Base-by-base conservation (phyloP, 2,329 filamentous ascomycete genomes). In the Aureobasidium vineae region DNA sequence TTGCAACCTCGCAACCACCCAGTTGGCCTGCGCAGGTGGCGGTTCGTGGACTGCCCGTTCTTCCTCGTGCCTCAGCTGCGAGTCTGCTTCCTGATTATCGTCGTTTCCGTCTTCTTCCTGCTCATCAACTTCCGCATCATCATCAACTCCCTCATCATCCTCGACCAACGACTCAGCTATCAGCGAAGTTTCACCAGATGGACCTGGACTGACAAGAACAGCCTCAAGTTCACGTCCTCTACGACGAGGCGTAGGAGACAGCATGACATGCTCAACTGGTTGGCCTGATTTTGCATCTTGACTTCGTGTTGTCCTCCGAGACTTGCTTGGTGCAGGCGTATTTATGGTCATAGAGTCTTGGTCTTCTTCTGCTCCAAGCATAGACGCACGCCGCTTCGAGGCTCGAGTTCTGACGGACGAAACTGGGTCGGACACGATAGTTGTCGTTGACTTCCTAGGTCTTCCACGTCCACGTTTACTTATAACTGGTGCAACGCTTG, bases 1-100 rank as follows among this genome's bases (percentile, higher is more conserved):
- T 68, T 78, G 81, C 50, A 89, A 81, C 43, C 82, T 79, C 67
- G 76, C 76, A 68, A 87, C 79, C 67, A 90, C 86, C 70, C 77
- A 79, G 68, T 78, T 72, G 69, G 80, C 75, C 31, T 79, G 75
- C 45, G 77, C 73, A 68, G 78, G 74, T 68, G 75, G 72, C 59
- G 77, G 69, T 75, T 50, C 68, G 28, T 21, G 49, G 2, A 49
- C 50, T 45, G 61, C 64, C 26, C 66, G 56, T 38, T 64, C 28
- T 13, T 65, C 38, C 36, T 63, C 65, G 6, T 53, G 41, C 61
- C 36, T 63, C 43, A 60, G 63, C 63, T 56, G 66, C 54, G 57
- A 66, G 45, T 60, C 61, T 54, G 65, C 41, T 28, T 60, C 65
- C 47, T 65, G 59, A 21, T 65, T 49, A 5, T 31, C 26, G 19